Evolutionary conservation across 169 alveolate genomes (phyloP), one percentile per base, ranked within the genome.

Genomic region (Plasmodium reichenowi): DNA sequence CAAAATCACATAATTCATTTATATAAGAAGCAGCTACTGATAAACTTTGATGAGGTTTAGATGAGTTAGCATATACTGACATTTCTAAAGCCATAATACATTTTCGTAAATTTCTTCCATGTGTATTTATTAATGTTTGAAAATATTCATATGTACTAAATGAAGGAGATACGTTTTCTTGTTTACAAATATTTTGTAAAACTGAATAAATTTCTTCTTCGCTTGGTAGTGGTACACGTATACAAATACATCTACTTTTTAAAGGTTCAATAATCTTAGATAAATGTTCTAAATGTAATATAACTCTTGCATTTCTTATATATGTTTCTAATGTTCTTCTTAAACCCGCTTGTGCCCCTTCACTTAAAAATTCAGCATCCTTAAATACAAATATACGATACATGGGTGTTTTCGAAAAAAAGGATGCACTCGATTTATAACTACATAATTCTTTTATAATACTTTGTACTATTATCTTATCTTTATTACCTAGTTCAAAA

Each of bases 301-400:
- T 96, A 60, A 98, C 93, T 89, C 99, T 95, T 22, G 96, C 96
- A 71, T 94, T 95, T 56, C 93, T 92, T 93, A 97, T 94, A 78
- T 97, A 97, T 58, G 97, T 97, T 75, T 97, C 99, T 98, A 98
- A 95, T 10, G 99, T 97, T 72, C 99, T 93, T 91, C 99, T 97
- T 26, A 98, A 93, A 22, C 99, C 98, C 32, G 99, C 99, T 92
- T 98, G 97, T n/a, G 99, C 99, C 2, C 92, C 88, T 58, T 88
- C 96, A 47, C 98, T 93, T 32, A 98, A 94, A 59, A 96, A 92
- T 70, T 97, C 99, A 5, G 97, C 98, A 88, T 97, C 98, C 50
- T 95, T 95, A 22, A 97, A 93, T 22, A 97, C 95, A 22, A 97
- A 94, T 50, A 96, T 98, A 50, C 98, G 96, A 72, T 96, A 98